phyloP scores from a whole-genome alignment of 1,284 basidiomycete genomes.

The Singerocomus rubriflavus region DNA sequence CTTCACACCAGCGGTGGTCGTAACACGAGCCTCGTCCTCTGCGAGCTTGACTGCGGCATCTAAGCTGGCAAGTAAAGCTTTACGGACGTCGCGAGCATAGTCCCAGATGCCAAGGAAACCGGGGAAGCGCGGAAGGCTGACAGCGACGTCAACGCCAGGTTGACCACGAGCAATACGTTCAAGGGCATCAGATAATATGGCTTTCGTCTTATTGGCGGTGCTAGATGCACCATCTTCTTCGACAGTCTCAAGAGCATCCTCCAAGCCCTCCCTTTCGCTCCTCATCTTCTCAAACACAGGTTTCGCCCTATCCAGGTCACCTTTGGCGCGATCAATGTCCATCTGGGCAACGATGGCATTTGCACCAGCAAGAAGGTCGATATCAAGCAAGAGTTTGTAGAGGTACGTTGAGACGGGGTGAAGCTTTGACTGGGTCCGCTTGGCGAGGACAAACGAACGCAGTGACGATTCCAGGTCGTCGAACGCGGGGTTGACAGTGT shows the following conservation, averaged over 20 bases:
- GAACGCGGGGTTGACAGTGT: conserved; percentile 71
- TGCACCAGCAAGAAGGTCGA: conserved; percentile 83
- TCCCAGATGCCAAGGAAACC: conserved; percentile 87
- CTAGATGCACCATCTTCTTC: conserved; percentile 75
- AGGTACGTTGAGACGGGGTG: conserved; percentile 95
- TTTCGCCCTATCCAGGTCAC: conserved; percentile 67
- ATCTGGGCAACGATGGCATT: conserved; percentile 84
- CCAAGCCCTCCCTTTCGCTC: conserved; percentile 67
- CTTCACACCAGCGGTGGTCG: conserved; percentile 70
- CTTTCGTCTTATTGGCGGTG: conserved; percentile 55
- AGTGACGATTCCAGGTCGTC: conserved; percentile 89
- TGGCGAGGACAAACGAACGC: conserved; percentile 93
- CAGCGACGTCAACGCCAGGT: conserved; percentile 51
- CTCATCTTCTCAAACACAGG: conserved; percentile 90
- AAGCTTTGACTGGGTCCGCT: conserved; percentile 94
- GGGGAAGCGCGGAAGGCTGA: conserved; percentile 80
- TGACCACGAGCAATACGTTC: conserved; percentile 78
- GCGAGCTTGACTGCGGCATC: conserved; percentile 80
- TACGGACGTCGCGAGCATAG: conserved; percentile 84
- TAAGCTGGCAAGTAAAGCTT: conserved; percentile 74
- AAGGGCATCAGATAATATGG: conserved; percentile 68
- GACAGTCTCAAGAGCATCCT: conserved; percentile 73
- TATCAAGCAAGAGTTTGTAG: conserved; percentile 82
- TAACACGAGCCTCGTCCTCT: conserved; percentile 79
- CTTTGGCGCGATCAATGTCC: conserved; percentile 76